Percentiles rank a stretch among this genome's conserved stretches.
Conservation (phyloP, 495 filamentous ascomycete species). For the Achaetomiella virescens region DNA sequence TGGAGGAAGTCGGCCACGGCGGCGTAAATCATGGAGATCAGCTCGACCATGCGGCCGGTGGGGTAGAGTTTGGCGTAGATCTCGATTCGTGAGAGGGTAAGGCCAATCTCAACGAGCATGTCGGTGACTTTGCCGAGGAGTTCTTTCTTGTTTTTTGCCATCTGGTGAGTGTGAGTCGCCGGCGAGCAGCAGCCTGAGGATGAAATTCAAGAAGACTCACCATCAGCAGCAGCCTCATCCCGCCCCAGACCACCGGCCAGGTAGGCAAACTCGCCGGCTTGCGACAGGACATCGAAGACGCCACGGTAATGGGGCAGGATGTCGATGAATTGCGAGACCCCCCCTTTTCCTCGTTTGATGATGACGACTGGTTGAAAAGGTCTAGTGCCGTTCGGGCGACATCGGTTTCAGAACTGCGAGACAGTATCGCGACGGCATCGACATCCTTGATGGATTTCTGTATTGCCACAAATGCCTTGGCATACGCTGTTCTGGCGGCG, state of each 20-base stretch:
- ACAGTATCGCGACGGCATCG: background rate
- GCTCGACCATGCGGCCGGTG: conserved; percentile 14
- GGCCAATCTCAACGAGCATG: conserved; percentile 15
- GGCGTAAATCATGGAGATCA: conserved; percentile 12
- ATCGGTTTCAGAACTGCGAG: conserved; percentile 4
- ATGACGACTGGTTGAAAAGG: background rate
- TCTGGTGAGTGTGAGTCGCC: background rate
- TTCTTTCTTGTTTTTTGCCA: conserved; percentile 15
- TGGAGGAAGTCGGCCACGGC: conserved; percentile 15
- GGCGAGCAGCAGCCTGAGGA: too few species aligned
- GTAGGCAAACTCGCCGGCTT: conserved; percentile 13
- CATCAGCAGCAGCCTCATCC: conserved; percentile 16
- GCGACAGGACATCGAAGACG: conserved; percentile 14
- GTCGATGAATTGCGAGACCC: conserved; percentile 6
- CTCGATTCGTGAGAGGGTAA: conserved; percentile 15
- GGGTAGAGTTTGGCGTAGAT: conserved; percentile 11
- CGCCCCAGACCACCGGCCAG: conserved; percentile 18
- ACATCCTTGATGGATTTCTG: conserved; percentile 7
- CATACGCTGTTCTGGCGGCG: conserved; percentile 6
- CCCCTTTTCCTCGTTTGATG: background rate
- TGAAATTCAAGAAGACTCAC: background rate
- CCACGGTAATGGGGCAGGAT: conserved; percentile 14
- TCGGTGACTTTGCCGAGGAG: conserved; percentile 14
- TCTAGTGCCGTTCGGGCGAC: conserved; percentile 8
- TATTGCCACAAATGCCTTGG: conserved; percentile 8